These are phyloP conservation scores for Forsythia viridissima DNA, from an alignment of 257 asterid species.

Conservation along the genomic window DNA sequence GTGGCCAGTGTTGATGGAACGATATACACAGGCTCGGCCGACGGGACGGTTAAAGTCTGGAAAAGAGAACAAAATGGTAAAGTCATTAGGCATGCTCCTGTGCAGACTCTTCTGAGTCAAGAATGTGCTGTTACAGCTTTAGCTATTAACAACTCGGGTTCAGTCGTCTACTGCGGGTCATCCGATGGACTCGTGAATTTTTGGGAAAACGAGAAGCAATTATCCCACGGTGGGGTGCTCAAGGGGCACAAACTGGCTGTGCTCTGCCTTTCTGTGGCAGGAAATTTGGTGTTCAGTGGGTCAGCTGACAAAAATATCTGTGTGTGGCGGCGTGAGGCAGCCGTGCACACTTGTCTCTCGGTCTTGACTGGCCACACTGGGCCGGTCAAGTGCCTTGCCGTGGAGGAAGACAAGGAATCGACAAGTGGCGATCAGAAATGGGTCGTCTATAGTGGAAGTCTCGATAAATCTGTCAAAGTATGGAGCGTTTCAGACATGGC, in stretches of 20 bases:
- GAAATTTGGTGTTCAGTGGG: slow-evolving; percentile 54
- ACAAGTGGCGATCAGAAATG: slow-evolving; percentile 37
- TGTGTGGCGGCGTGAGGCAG: slow-evolving; percentile 63
- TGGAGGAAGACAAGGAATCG: slow-evolving; percentile 45
- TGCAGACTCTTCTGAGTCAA: slow-evolving; percentile 42
- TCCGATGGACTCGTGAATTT: slow-evolving; percentile 66
- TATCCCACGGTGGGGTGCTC: slow-evolving; percentile 52
- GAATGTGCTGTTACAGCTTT: slow-evolving; percentile 64
- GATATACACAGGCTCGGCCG: slow-evolving; percentile 68
- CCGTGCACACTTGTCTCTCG: slow-evolving; percentile 40
- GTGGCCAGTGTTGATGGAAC: slow-evolving; percentile 38
- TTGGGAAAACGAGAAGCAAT: slow-evolving; percentile 43
- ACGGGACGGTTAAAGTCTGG: slow-evolving; percentile 68
- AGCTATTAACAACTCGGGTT: slow-evolving; percentile 35
- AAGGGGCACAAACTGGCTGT: slow-evolving; percentile 66
- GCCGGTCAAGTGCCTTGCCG: slow-evolving; percentile 67
- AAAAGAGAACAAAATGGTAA: slow-evolving; percentile 38
- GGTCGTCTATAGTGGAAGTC: slow-evolving; percentile 64
- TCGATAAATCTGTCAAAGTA: slow-evolving; percentile 61
- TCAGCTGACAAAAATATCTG: slow-evolving; percentile 60
- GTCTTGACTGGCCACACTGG: slow-evolving; percentile 58
- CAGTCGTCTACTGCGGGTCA: slow-evolving; percentile 53
- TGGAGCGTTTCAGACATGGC: slow-evolving; percentile 62
- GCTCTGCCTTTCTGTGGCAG: slow-evolving; percentile 53
- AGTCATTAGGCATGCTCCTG: slow-evolving; percentile 26